Conservation (phyloP, 176 grass and related monocot species). For the Areca catechu region DNA sequence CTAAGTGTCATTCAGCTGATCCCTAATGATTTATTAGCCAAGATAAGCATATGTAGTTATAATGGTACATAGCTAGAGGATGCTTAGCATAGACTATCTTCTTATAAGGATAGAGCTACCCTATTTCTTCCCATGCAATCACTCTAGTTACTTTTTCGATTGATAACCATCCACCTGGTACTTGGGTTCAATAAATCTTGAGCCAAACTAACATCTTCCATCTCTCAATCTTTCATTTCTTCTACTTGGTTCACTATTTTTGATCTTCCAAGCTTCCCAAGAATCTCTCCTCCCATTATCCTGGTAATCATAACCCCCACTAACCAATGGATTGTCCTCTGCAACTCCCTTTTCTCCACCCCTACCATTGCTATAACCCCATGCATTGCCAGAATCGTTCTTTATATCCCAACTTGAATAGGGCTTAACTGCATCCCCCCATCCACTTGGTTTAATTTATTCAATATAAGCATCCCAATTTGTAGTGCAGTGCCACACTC, state of each 20-base stretch:
- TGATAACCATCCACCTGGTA: constrained; percentile 17
- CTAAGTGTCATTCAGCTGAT: too few species aligned
- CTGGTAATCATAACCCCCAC: constrained; percentile 3
- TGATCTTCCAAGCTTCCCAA: constrained; percentile 29
- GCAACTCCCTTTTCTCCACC: constrained; percentile 21
- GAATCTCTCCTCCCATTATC: constrained; percentile 14
- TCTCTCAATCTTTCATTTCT: constrained; percentile 33
- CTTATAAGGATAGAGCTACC: constrained; percentile 12
- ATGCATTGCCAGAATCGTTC: too few species aligned
- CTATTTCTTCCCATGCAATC: constrained; percentile 30
- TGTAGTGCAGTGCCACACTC: constrained; percentile 21
- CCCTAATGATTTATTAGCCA: too few species aligned
- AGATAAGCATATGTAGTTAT: too few species aligned
- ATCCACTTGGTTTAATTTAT: constrained; percentile 18
- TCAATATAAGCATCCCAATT: constrained; percentile 30
- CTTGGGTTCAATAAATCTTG: constrained; percentile 46
- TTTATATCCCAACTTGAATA: constrained; percentile 24
- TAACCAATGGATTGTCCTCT: constrained; percentile 22
- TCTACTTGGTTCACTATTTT: constrained; percentile 22
- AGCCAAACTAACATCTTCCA: constrained; percentile 21
- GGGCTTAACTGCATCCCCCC: constrained; percentile 15
- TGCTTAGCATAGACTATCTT: too few species aligned
- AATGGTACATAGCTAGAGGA: constrained; percentile 7
- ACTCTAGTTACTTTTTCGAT: constrained; percentile 25
- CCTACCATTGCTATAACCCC: constrained; percentile 24